phyloP scores from a whole-genome alignment of 2,329 filamentous ascomycete species.

The Fusarium coicis region DNA sequence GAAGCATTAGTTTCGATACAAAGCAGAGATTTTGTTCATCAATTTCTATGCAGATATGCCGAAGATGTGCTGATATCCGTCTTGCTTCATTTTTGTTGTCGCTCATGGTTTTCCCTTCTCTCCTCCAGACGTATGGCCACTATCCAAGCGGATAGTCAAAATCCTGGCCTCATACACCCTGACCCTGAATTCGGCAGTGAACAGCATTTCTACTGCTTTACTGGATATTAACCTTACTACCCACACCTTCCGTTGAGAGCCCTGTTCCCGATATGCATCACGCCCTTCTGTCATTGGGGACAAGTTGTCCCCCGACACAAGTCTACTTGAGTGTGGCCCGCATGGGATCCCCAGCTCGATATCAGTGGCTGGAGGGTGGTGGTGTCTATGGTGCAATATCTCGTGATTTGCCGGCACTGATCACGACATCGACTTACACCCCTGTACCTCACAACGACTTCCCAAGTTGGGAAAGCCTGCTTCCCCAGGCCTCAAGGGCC shows the following conservation, averaged over 20 bases:
- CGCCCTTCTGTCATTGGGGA: conserved; percentile 33
- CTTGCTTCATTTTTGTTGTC: conserved; percentile 8
- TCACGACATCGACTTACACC: conserved; percentile 43
- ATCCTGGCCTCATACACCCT: conserved; percentile 22
- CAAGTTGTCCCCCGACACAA: conserved; percentile 37
- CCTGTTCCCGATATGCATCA: conserved; percentile 31
- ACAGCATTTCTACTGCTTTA: conserved; percentile 21
- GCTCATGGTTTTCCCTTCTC: background rate
- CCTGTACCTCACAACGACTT: conserved; percentile 40
- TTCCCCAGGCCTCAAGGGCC: conserved; percentile 33
- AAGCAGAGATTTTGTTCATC: background rate
- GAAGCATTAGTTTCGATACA: background rate
- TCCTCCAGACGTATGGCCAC: conserved; percentile 14
- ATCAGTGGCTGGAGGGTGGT: conserved; percentile 53
- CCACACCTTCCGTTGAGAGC: conserved; percentile 31
- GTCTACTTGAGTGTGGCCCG: conserved; percentile 39
- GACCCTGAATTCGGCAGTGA: conserved; percentile 22
- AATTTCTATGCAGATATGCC: background rate
- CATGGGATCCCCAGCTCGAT: conserved; percentile 30
- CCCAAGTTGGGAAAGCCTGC: conserved; percentile 42
- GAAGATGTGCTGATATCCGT: background rate
- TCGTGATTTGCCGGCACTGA: conserved; percentile 60
- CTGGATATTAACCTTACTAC: conserved; percentile 8
- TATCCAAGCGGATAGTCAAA: conserved; percentile 38
- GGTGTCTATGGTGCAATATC: conserved; percentile 69